Base-by-base conservation (phyloP, 2,329 filamentous ascomycete species). In the Aaosphaeria pasadenensis region DNA sequence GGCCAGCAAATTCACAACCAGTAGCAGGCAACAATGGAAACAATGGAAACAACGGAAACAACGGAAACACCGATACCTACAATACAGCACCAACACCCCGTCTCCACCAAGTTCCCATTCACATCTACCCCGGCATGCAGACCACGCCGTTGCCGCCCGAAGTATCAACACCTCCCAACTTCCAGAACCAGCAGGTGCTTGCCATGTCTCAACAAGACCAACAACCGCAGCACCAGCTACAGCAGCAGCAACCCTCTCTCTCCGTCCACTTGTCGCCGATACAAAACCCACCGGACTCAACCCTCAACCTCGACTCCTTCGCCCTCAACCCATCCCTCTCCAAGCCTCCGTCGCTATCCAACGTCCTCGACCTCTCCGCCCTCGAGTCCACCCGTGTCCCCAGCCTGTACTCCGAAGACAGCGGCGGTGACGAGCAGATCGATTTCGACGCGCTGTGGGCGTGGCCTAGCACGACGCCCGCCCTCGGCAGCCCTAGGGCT, bases 361-460 rank as follows among this genome's bases (percentile, higher is more conserved):
- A 64, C 6, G 60, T 72, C 47, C 59, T 73, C 17, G 70, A 73
- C 49, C 56, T 72, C 5, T 70, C 65, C 6, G 63, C 60, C 2
- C 56, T 72, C 6, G 68, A 70, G 29, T 54, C 55, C 29, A 65
- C 64, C 6, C 50, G 62, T 0, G 62, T 66, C 6, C 68, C 66
- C 1, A 65, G 59, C 30, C 45, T 69, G 42, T 58, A 66, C 28
- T 59, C 54, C 1, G 69, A 71, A 30, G 64, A 67, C 11, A 66
- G 61, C 29, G 59, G 62, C 35, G 59, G 45, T 13, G 71, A 72
- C 35, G 70, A 73, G 43, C 62, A 70, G 17, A 70, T 74, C 45
- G 71, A 74, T 24, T 73, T 74, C 38, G 71, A 73, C 51, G 62
- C 69, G 9, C 45, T 74, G 29, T 74, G 70, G 71, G 63, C 62